These are phyloP conservation scores for Cinnamomum micranthum DNA, from an alignment of 164 flowering plant genomes.

Conservation along the genomic window DNA sequence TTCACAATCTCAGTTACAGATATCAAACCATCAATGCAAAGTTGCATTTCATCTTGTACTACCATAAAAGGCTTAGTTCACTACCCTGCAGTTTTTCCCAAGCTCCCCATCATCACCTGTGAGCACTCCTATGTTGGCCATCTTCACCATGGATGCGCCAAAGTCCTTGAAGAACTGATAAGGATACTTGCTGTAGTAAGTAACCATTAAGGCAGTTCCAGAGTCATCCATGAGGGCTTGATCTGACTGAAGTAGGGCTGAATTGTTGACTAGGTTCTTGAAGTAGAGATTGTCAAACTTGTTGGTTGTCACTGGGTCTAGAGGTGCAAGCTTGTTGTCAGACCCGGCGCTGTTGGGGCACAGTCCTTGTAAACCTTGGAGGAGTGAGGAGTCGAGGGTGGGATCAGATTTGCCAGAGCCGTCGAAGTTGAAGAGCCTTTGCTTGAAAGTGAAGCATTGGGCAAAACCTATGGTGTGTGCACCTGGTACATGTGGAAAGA, in stretches of 20 bases:
- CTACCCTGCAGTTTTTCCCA: conserved; percentile 49
- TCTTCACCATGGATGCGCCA: conserved; percentile 56
- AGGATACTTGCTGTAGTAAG: conserved; percentile 38
- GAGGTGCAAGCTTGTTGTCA: conserved; percentile 42
- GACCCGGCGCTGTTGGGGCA: conserved; percentile 47
- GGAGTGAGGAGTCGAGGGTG: conserved; percentile 38
- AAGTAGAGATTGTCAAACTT: conserved; percentile 56
- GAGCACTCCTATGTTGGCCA: conserved; percentile 54
- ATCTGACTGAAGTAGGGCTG: conserved; percentile 64
- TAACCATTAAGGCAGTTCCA: conserved; percentile 42
- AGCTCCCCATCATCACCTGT: conserved; percentile 54
- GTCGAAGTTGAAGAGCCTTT: conserved; percentile 56
- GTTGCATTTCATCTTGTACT: too few relatives aligned
- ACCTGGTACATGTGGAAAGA: conserved; percentile 27
- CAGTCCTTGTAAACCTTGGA: conserved; percentile 30
- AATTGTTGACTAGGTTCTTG: conserved; percentile 40
- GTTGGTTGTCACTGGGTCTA: conserved; percentile 37
- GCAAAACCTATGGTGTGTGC: conserved; percentile 75
- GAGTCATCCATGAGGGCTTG: conserved; percentile 51
- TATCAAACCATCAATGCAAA: too few relatives aligned
- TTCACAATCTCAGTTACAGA: too few relatives aligned
- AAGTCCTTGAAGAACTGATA: conserved; percentile 45
- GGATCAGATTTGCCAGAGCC: conserved; percentile 63
- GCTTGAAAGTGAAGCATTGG: conserved; percentile 59
- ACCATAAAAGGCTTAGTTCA: conserved; percentile 17